phyloP scores from a whole-genome alignment of 1,284 basidiomycete species.

The Retiboletus flavoniger region DNA sequence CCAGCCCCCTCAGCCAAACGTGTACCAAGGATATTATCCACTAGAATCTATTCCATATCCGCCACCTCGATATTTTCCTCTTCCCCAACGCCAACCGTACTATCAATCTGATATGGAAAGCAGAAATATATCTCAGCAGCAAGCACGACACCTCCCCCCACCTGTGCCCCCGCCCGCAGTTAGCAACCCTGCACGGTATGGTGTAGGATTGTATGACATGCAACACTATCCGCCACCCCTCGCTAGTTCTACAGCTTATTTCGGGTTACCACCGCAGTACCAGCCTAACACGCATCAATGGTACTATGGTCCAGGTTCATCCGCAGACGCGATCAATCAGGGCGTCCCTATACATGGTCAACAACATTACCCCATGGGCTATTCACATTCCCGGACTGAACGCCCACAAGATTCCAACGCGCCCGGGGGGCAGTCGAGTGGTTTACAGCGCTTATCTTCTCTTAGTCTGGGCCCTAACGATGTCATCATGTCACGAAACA shows the following conservation, averaged over 20 bases:
- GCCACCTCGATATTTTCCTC: slow-evolving; percentile 37
- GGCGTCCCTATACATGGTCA: slow-evolving; percentile 37
- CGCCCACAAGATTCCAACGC: slow-evolving; percentile 16
- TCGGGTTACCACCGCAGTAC: slow-evolving; percentile 46
- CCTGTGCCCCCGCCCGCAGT: slow-evolving; percentile 3
- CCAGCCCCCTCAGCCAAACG: slow-evolving; percentile 40
- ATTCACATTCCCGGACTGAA: slow-evolving; percentile 18
- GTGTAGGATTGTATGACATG: slow-evolving; percentile 33
- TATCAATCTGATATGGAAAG: slow-evolving; percentile 20
- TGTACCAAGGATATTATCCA: slow-evolving; percentile 35
- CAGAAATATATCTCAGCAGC: slow-evolving; percentile 23
- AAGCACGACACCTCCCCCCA: slow-evolving; percentile 23
- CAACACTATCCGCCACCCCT: slow-evolving; percentile 42
- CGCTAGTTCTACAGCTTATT: slow-evolving; percentile 40
- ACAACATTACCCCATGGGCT: slow-evolving; percentile 39
- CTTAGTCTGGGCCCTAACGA: background rate
- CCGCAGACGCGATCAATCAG: slow-evolving; percentile 38
- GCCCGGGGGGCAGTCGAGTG: background rate
- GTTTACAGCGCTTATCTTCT: background rate
- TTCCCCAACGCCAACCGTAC: slow-evolving; percentile 37
- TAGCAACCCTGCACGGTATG: slow-evolving; percentile 21
- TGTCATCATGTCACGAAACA: background rate
- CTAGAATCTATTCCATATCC: slow-evolving; percentile 34
- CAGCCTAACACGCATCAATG: slow-evolving; percentile 45
- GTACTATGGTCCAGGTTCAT: slow-evolving; percentile 44